Conservation (phyloP, 306 rosid genomes). For the Vigna unguiculata region DNA sequence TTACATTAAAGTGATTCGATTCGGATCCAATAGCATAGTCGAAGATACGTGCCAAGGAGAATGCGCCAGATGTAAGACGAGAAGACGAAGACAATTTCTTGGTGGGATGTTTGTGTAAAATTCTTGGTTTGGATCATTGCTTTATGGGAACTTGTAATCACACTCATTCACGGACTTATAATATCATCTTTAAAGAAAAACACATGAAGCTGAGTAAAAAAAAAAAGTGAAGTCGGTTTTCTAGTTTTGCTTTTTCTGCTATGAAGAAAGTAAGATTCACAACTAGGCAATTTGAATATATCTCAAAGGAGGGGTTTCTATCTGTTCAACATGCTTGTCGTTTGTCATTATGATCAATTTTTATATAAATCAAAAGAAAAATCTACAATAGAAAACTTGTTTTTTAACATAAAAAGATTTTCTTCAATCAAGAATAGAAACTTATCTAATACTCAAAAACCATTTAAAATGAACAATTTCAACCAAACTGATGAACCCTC, state of each 20-base stretch:
- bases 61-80: neutral
- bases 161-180: neutral
- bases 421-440: no score
- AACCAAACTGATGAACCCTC: no score
- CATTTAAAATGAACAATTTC: no score
- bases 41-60: slow-evolving; percentile 1
- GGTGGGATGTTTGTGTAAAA: neutral
- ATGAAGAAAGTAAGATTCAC: neutral
- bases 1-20: neutral
- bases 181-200: neutral
- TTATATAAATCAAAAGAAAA: no score
- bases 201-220: neutral
- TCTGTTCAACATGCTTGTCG: no score
- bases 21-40: neutral
- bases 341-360: no score
- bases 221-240: slow-evolving; percentile 3
- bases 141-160: neutral
- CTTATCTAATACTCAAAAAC: no score
- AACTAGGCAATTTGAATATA: neutral
- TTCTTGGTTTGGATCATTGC: slow-evolving; percentile 25
- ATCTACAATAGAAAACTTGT: no score
- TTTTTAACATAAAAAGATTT: no score
- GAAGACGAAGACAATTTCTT: neutral
- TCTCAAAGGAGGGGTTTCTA: neutral
- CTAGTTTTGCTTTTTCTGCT: slow-evolving; percentile 6